These are phyloP conservation scores for Penstemon eatonii DNA, from an alignment of 257 asterid genomes.

Conservation along the genomic window DNA sequence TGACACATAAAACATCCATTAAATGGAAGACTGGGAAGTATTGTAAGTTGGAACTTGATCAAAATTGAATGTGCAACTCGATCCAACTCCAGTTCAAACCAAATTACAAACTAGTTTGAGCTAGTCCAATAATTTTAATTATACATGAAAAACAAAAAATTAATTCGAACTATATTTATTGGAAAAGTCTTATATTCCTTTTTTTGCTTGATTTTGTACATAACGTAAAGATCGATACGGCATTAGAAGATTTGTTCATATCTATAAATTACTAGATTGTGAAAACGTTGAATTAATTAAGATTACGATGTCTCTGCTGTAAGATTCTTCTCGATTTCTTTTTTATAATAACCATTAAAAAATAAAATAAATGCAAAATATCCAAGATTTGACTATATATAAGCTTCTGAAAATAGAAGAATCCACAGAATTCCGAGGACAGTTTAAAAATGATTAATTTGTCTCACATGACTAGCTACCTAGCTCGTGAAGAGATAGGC, in stretches of 20 bases:
- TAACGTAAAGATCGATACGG: no score
- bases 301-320: background rate
- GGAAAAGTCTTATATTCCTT: no score
- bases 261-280: no score
- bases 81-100: background rate
- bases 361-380: conserved; percentile 21
- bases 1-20: conserved; percentile 6
- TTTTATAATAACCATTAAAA: background rate
- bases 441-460: conserved; percentile 4
- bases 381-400: conserved; percentile 30
- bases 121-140: no score
- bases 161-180: no score
- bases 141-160: no score
- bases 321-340: background rate
- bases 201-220: no score
- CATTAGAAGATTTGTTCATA: no score
- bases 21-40: no score
- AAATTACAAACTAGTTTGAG: no score
- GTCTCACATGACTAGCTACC: conserved; percentile 29
- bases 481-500: conserved; percentile 35
- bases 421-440: conserved; percentile 38
- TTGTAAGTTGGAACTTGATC: background rate
- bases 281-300: background rate
- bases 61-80: background rate
- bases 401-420: conserved; percentile 32